A percentile compares a stretch with the other conserved stretches of the same genome.
Conservation (phyloP, 768 basidiomycete genomes). For the Russula dissimulans region DNA sequence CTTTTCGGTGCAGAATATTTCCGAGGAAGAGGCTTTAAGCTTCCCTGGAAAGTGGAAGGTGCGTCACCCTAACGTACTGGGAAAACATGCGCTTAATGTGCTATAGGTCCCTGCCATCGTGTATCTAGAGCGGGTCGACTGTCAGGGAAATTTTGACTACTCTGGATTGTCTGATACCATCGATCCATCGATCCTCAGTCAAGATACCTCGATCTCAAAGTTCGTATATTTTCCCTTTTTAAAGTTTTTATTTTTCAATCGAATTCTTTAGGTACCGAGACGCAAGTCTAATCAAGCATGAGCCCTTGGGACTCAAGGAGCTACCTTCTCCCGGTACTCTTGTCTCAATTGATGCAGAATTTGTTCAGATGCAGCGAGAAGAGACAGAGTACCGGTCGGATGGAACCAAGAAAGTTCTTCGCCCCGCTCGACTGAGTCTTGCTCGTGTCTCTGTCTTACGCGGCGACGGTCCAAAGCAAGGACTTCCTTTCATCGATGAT, state of each 20-base stretch:
- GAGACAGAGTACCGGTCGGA: conserved; percentile 94
- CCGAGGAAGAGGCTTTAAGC: conserved; percentile 79
- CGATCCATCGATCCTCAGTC: conserved; percentile 67
- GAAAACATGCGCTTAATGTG: background rate
- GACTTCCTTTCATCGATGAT: conserved; percentile 93
- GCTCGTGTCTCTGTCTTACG: conserved; percentile 92
- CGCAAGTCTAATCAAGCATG: conserved; percentile 63
- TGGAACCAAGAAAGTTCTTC: conserved; percentile 84
- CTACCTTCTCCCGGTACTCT: conserved; percentile 78
- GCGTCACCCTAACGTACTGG: conserved; percentile 12
- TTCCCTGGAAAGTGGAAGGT: conserved; percentile 94
- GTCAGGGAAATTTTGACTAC: conserved; percentile 49
- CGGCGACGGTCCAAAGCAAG: conserved; percentile 71
- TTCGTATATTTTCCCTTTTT: conserved; percentile 29
- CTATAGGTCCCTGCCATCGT: conserved; percentile 75
- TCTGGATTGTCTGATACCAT: conserved; percentile 51
- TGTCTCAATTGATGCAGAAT: conserved; percentile 95
- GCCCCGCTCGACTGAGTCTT: conserved; percentile 84
- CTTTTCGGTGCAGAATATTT: conserved; percentile 77
- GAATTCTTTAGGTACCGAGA: conserved; percentile 61
- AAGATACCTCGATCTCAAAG: conserved; percentile 85
- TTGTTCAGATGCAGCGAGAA: conserved; percentile 97
- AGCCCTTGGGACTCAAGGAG: conserved; percentile 61
- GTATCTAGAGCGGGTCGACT: conserved; percentile 75
- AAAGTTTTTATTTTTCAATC: background rate